Conservation (phyloP, 441 rosid species). For the Erysimum pusillum region DNA sequence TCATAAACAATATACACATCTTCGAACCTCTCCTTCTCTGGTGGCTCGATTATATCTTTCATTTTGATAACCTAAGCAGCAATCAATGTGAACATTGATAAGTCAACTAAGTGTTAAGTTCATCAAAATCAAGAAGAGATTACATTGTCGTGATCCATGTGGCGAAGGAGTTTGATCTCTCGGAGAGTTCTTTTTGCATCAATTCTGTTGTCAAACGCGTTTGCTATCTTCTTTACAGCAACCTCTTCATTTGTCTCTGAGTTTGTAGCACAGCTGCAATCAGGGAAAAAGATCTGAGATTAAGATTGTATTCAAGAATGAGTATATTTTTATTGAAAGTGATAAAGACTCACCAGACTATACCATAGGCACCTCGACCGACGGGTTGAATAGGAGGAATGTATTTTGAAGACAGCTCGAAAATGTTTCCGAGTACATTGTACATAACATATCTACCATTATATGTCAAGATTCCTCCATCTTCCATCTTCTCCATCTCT, state of each 20-base stretch:
- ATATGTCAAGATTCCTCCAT: slow-evolving; percentile 55
- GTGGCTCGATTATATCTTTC: slow-evolving; percentile 70
- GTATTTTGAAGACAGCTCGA: slow-evolving; percentile 77
- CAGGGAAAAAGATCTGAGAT: background rate
- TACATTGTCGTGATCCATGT: slow-evolving; percentile 76
- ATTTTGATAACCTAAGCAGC: slow-evolving; percentile 63
- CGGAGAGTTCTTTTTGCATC: slow-evolving; percentile 75
- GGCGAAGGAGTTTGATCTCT: slow-evolving; percentile 72
- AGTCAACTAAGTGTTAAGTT: slow-evolving; percentile 10
- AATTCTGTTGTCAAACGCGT: slow-evolving; percentile 72
- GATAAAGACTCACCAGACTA: slow-evolving; percentile 68
- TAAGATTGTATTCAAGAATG: background rate
- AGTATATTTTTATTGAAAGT: background rate
- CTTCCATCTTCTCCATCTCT: slow-evolving; percentile 50
- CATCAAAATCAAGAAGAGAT: slow-evolving; percentile 12
- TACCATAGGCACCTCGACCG: slow-evolving; percentile 88
- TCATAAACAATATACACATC: slow-evolving; percentile 75
- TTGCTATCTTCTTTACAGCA: slow-evolving; percentile 70
- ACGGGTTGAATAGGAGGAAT: slow-evolving; percentile 81
- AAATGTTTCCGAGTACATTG: slow-evolving; percentile 71
- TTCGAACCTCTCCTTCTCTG: slow-evolving; percentile 63
- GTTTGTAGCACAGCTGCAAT: slow-evolving; percentile 64
- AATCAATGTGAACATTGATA: background rate
- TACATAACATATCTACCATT: slow-evolving; percentile 73
- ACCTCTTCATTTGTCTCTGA: slow-evolving; percentile 67